Conservation (phyloP, 352 stramenopile genomes). For the Phytophthora palmivora region DNA sequence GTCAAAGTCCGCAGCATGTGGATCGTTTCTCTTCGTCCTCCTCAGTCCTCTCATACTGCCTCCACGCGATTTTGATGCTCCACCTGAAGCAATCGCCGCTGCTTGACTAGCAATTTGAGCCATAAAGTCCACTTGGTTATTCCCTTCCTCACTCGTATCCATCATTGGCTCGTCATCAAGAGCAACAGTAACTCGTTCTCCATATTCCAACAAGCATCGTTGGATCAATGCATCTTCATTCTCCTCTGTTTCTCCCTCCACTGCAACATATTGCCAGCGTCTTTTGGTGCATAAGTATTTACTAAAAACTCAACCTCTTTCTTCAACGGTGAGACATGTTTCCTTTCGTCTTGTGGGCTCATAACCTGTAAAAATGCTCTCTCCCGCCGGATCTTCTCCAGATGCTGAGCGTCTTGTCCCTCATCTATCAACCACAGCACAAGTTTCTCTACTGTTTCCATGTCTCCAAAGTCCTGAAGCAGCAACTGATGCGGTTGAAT, state of each 20-base stretch:
- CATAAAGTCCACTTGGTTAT: slow-evolving; percentile 40
- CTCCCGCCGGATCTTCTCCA: slow-evolving; percentile 42
- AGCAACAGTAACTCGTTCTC: slow-evolving; percentile 55
- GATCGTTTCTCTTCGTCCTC: slow-evolving; percentile 25
- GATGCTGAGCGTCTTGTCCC: slow-evolving; percentile 35
- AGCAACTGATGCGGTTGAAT: slow-evolving; percentile 80
- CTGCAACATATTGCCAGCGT: slow-evolving; percentile 51
- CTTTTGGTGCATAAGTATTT: slow-evolving; percentile 46
- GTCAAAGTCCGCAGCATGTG: slow-evolving; percentile 57
- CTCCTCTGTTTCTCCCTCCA: slow-evolving; percentile 35
- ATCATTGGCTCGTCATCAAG: slow-evolving; percentile 20
- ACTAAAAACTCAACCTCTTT: slow-evolving; percentile 57
- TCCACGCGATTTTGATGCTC: slow-evolving; percentile 11
- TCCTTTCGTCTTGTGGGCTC: slow-evolving; percentile 11
- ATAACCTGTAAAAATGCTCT: slow-evolving; percentile 45
- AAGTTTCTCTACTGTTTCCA: slow-evolving; percentile 59
- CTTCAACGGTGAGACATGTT: slow-evolving; percentile 31
- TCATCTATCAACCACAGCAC: slow-evolving; percentile 65
- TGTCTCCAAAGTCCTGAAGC: slow-evolving; percentile 81
- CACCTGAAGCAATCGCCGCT: slow-evolving; percentile 42
- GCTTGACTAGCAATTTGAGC: slow-evolving; percentile 59
- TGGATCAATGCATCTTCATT: slow-evolving; percentile 77
- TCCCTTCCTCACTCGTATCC: slow-evolving; percentile 7
- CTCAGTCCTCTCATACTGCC: slow-evolving; percentile 21
- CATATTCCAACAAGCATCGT: slow-evolving; percentile 84